Percentiles rank a stretch among this genome's conserved stretches.
Conservation (phyloP, 208 protist genomes). For the Tetramitus jugosus region DNA sequence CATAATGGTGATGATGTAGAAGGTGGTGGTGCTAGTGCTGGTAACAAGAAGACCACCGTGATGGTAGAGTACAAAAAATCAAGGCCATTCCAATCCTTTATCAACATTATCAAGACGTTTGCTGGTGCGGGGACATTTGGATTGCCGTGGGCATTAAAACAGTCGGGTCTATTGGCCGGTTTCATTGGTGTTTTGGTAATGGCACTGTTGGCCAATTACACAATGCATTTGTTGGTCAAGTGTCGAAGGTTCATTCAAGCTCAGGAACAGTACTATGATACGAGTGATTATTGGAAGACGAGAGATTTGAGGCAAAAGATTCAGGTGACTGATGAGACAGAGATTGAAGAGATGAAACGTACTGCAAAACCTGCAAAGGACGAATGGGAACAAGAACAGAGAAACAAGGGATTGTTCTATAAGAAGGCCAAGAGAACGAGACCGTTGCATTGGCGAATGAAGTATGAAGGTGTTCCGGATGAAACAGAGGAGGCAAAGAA, state of each 20-base stretch:
- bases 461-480: neutral
- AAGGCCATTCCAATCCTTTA: too few relatives aligned
- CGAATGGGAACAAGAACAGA: neutral
- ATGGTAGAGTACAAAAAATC: too few relatives aligned
- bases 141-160: constrained; percentile 5
- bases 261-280: neutral
- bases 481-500: neutral
- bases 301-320: neutral
- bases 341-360: neutral
- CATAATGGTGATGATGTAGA: too few relatives aligned
- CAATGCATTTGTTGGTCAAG: constrained; percentile 8
- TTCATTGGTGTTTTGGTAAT: neutral
- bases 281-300: neutral
- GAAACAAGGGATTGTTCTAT: neutral
- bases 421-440: neutral
- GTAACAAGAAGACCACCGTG: too few relatives aligned
- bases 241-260: constrained; percentile 6
- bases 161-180: constrained; percentile 1
- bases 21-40: too few relatives aligned
- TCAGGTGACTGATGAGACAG: neutral
- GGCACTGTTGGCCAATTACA: constrained; percentile 2
- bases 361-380: neutral
- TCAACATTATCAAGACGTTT: neutral
- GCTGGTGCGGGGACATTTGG: constrained; percentile 6
- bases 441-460: neutral